Evolutionary conservation across 2,329 filamentous ascomycete genomes (phyloP), one percentile per base, ranked within the genome.

Genomic region (Phialocephala sp.): DNA sequence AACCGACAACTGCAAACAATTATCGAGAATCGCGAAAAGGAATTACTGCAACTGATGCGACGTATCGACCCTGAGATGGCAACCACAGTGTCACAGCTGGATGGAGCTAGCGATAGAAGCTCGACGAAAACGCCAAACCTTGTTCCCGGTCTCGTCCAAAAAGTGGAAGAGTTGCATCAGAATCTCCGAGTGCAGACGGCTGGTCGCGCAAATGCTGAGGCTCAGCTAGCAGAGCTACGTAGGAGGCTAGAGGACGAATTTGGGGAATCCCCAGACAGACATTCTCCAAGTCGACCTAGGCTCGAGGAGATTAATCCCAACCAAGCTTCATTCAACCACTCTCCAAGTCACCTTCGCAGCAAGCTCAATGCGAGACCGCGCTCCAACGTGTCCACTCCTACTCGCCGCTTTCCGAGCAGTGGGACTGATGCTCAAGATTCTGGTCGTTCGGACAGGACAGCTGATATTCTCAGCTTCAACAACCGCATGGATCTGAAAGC

Each of bases 231-330:
- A 2, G 92, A 95, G 65, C 80, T 97, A 72, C 89, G 94, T 56
- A 87, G 89, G 43, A 85, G 90, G 63, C 89, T 92, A 74, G 87
- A 87, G 62, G 91, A 92, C 63, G 88, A 91, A 69, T 81, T 91
- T 74, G 85, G 85, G 66, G 88, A 91, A 66, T 83, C 89, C 62
- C 80, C 67, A 82, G 85, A 65, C 83, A 89, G 77, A 81, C 84
- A 62, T 80, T 89, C 79, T 82, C 91, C 78, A 81, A 90, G 80
- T 65, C 89, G 93, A 68, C 88, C 91, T 11, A 86, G 92, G 69
- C 83, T 97, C 47, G 94, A 97, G 74, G 94, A 97, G 78, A 92
- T 97, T 75, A 91, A 93, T 76, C 85, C 88, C 72, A 95, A 94
- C 75, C 91, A 96, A 79, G 87, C 89, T 22, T 88, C 91, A 45